A percentile compares a stretch with the other conserved stretches of the same genome.
Evolutionary conservation across 331 rosid genomes (phyloP).

Genomic region (Quercus lobata): DNA sequence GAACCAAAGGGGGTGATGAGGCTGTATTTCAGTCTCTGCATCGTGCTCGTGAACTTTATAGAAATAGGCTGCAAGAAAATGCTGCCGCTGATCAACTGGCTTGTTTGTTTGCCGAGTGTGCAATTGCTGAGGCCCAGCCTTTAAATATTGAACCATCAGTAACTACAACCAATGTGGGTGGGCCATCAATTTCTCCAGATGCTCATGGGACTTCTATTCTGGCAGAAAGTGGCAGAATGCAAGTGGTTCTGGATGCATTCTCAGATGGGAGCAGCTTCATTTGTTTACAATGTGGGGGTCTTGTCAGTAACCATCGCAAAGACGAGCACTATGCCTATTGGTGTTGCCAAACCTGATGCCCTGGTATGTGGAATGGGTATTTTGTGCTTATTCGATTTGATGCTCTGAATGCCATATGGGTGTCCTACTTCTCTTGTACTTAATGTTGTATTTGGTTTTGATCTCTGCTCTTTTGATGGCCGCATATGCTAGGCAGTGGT

Average conservation of each 20-base stretch:
- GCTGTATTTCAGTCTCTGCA: slow-evolving; percentile 74
- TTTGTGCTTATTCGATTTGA: slow-evolving; percentile 15
- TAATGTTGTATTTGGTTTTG: neutral
- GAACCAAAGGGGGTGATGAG: slow-evolving; percentile 80
- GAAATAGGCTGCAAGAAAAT: slow-evolving; percentile 62
- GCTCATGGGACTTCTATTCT: slow-evolving; percentile 64
- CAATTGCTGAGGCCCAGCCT: slow-evolving; percentile 87
- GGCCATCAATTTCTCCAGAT: slow-evolving; percentile 27
- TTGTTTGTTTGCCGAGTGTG: slow-evolving; percentile 94
- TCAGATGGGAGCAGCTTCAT: slow-evolving; percentile 96
- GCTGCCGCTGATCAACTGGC: slow-evolving; percentile 80
- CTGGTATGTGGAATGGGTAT: neutral
- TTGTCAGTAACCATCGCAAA: slow-evolving; percentile 80
- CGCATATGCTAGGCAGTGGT: slow-evolving; percentile 10
- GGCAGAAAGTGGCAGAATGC: slow-evolving; percentile 88
- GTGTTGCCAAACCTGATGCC: slow-evolving; percentile 57
- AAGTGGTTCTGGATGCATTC: slow-evolving; percentile 85
- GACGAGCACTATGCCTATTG: slow-evolving; percentile 88
- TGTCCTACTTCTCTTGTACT: neutral
- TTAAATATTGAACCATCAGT: slow-evolving; percentile 31
- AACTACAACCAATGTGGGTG: slow-evolving; percentile 5
- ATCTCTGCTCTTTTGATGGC: neutral
- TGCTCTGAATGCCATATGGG: slow-evolving; percentile 16
- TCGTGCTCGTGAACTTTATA: slow-evolving; percentile 81
- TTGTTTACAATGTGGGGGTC: slow-evolving; percentile 93